Base-by-base conservation (phyloP, 106 monocot genomes). In the Apostasia shenzhenica region DNA sequence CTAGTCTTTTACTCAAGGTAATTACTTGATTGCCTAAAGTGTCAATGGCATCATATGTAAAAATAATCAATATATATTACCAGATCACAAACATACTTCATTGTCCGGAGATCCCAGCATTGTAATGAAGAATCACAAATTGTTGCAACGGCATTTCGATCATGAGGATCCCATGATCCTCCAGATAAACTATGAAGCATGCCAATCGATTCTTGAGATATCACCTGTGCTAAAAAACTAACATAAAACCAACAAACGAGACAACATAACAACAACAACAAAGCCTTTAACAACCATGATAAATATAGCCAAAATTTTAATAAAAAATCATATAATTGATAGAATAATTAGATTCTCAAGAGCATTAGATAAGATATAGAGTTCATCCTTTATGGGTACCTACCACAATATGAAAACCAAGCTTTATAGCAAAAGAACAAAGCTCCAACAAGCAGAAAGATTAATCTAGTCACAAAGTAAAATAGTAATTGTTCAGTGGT, bases 161-260 rank as follows among this genome's bases (percentile, higher is more conserved):
- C 86, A 82, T 95, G 95, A 37, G 95, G 95, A 66, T 95, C 95
- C 95, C 95, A 95, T 48, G 88, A 77, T 69, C 95, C 95, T 71
- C 91, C 95, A 70, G 81, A 88, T 76, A 95, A 78, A 63, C 73
- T 84, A 72, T 88, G 85, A 72, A 80, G 83, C 83, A 86, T 82
- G 14, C 88, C 95, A 76, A 84, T 78, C 72, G 95, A 91, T 61
- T 89, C 88, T 79, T 91, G 79, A 61, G 91, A 83, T 76, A 91
- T 79, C 55, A 91, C 88, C 94, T 94, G 74, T 66, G 60, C 70
- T 73, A 66, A 64, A 74, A 46, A 76, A 76, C 44, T 45, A 39
- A 26, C 62, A 70, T 59, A 48, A 59, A 66, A 26, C 26, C 26
- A 26, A 26, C 26, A 26, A 26, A 26, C 26, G 26, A 26, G 26